Evolutionary conservation across 176 grass and related monocot species (phyloP), one percentile per base, ranked within the genome.

Genomic region (Musa troglodytarum): DNA sequence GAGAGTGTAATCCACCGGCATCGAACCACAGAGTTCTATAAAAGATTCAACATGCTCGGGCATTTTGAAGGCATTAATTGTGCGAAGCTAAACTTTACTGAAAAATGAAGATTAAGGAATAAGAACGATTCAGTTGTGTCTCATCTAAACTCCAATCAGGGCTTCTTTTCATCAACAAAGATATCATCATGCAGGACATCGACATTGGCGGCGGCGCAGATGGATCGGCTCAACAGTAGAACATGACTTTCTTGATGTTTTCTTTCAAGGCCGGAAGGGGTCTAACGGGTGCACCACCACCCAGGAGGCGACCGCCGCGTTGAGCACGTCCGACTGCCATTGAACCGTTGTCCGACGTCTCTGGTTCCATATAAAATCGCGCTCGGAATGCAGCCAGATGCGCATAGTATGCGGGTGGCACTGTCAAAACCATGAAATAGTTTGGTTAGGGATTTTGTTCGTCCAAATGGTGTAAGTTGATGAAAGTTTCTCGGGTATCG

Each of bases 371-470:
- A 78, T 95, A 95, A 85, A 91, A 96, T 7, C 92, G 88, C 9
- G 92, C 92, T 0, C 92, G 84, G 54, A 96, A 96, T 54, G 92
- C 92, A 15, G 92, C 92, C 65, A 92, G 79, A 58, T 92, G 92
- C 81, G 92, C 92, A 11, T 96, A 96, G 69, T 96, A 96, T 0
- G 92, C 92, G 7, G 92, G 92, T 43, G 92, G 92, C 22, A 92
- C 92, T 96, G 77, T 75, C 25, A 55, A 73, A 25, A 53, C 51
- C 23, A 64, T 25, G 49, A 58, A 59, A 50, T 12, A 75, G n/a
- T n/a, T 63, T 22, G 9, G 34, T 43, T 43, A 0, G 34, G 34
- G 34, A 5, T 43, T 43, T 19, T 11, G 55, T 13, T 20, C 5
- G 17, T 21, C 2, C 8, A 0, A 12, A 23, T 10, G 12, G 1